Conservation (phyloP, 2,329 filamentous ascomycete species). For the Aspergillus ruber region DNA sequence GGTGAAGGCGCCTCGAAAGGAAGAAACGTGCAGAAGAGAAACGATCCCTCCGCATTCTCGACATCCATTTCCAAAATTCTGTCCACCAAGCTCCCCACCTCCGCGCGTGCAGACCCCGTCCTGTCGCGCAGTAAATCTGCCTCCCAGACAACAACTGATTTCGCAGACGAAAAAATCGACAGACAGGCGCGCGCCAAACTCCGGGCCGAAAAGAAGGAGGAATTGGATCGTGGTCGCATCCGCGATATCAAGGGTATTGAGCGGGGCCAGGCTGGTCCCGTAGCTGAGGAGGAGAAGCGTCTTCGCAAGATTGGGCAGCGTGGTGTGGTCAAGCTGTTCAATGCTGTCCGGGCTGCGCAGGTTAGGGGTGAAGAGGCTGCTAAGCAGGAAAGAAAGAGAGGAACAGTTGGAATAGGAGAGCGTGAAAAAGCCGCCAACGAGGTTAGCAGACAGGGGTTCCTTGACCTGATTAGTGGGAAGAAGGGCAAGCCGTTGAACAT, state of each 20-base stretch:
- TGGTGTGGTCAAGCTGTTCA: slow-evolving; percentile 94
- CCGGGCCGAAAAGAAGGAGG: slow-evolving; percentile 70
- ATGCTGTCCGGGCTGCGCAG: slow-evolving; percentile 87
- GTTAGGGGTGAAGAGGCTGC: slow-evolving; percentile 77
- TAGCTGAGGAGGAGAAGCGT: slow-evolving; percentile 66
- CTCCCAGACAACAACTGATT: slow-evolving; percentile 62
- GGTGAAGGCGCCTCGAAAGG: slow-evolving; percentile 36
- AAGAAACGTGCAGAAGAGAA: slow-evolving; percentile 58
- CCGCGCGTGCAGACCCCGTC: slow-evolving; percentile 83
- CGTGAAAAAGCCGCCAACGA: slow-evolving; percentile 86
- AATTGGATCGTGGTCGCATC: slow-evolving; percentile 78
- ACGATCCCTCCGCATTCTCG: slow-evolving; percentile 85
- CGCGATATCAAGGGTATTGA: slow-evolving; percentile 72
- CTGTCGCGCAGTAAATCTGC: slow-evolving; percentile 74
- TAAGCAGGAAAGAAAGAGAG: slow-evolving; percentile 57
- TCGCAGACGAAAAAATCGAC: slow-evolving; percentile 72
- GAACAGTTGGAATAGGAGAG: slow-evolving; percentile 70
- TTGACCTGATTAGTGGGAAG: slow-evolving; percentile 72
- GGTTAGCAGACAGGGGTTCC: slow-evolving; percentile 94
- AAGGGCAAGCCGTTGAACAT: slow-evolving; percentile 45
- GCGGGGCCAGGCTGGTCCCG: slow-evolving; percentile 45
- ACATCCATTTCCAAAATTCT: slow-evolving; percentile 92
- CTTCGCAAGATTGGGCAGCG: slow-evolving; percentile 83
- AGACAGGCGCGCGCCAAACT: slow-evolving; percentile 72
- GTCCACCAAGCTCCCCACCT: slow-evolving; percentile 74